Evolutionary conservation across 176 grass and related monocot species (phyloP).

Genomic region (Lolium multiflorum): DNA sequence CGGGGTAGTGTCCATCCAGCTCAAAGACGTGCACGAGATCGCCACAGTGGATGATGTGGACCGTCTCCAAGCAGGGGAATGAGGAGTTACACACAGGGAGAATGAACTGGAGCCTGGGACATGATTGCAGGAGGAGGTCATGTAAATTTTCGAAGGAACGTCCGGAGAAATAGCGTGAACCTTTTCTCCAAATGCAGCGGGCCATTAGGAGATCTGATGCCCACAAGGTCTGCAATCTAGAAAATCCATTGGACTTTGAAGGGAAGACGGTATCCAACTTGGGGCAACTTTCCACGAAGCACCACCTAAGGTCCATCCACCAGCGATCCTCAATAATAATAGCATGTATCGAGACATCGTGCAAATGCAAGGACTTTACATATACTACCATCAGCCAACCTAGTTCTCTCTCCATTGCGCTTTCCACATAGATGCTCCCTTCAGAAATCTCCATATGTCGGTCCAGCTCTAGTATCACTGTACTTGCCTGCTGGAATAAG

Average conservation of each 20-base stretch:
- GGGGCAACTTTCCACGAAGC: neutral
- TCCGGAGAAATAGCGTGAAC: too few species aligned
- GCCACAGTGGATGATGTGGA: too few species aligned
- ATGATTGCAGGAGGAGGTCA: neutral
- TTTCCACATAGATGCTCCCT: neutral
- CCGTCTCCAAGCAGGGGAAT: too few species aligned
- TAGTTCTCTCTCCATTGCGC: neutral
- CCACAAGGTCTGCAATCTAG: neutral
- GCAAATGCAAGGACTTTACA: neutral
- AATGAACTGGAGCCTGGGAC: too few species aligned
- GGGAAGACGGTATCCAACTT: neutral
- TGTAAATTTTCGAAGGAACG: neutral
- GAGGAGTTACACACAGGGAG: too few species aligned
- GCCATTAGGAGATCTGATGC: conserved; percentile 24
- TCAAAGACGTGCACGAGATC: too few species aligned
- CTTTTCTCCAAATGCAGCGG: neutral
- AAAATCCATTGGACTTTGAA: fast-evolving
- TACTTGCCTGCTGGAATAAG: neutral
- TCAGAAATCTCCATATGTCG: conserved; percentile 16
- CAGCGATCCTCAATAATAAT: fast-evolving
- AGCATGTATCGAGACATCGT: neutral
- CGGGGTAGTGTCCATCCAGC: too few species aligned
- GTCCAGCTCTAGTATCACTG: neutral
- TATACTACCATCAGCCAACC: fast-evolving
- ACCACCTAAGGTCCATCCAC: neutral